Evolutionary conservation across 2,329 filamentous ascomycete genomes (phyloP).

Genomic region (Colletotrichum trifolii): DNA sequence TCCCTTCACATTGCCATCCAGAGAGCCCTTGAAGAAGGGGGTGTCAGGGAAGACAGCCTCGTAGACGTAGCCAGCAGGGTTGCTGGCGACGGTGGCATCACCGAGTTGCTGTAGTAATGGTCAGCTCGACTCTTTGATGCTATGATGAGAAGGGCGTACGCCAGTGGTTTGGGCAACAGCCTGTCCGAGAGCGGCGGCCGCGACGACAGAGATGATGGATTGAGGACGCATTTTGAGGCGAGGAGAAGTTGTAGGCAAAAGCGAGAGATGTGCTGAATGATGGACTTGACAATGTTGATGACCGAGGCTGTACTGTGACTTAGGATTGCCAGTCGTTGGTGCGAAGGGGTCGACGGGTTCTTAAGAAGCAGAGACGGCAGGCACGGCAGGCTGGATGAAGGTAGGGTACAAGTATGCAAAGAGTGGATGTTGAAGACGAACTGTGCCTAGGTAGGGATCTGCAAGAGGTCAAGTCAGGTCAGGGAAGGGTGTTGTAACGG

Average conservation of each 20-base stretch:
- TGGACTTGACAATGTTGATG: neutral
- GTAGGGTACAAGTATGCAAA: neutral
- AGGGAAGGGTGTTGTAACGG: slow-evolving; percentile 6
- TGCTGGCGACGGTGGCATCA: slow-evolving; percentile 64
- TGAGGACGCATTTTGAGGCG: slow-evolving; percentile 38
- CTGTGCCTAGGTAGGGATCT: slow-evolving; percentile 16
- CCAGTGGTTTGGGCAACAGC: slow-evolving; percentile 42
- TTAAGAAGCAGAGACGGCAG: slow-evolving; percentile 22
- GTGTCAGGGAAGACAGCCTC: slow-evolving; percentile 65
- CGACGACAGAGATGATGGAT: slow-evolving; percentile 41
- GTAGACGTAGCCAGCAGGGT: slow-evolving; percentile 66
- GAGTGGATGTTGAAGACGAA: slow-evolving; percentile 21
- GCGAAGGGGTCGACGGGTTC: slow-evolving; percentile 19
- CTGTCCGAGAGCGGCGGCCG: slow-evolving; percentile 44
- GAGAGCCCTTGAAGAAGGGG: slow-evolving; percentile 60
- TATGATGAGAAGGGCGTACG: slow-evolving; percentile 23
- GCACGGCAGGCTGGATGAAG: slow-evolving; percentile 3
- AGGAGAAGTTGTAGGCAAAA: neutral
- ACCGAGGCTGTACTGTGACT: neutral
- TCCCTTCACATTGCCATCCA: slow-evolving; percentile 66
- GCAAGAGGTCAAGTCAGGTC: neutral
- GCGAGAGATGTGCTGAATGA: slow-evolving; percentile 5
- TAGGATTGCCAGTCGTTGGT: too few species aligned
- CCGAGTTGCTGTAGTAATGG: slow-evolving; percentile 47
- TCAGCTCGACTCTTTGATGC: neutral